A percentile compares a stretch with the other conserved stretches of the same genome.
phyloP scores from a whole-genome alignment of 2,329 filamentous ascomycete species.

The Diplodia mutila region DNA sequence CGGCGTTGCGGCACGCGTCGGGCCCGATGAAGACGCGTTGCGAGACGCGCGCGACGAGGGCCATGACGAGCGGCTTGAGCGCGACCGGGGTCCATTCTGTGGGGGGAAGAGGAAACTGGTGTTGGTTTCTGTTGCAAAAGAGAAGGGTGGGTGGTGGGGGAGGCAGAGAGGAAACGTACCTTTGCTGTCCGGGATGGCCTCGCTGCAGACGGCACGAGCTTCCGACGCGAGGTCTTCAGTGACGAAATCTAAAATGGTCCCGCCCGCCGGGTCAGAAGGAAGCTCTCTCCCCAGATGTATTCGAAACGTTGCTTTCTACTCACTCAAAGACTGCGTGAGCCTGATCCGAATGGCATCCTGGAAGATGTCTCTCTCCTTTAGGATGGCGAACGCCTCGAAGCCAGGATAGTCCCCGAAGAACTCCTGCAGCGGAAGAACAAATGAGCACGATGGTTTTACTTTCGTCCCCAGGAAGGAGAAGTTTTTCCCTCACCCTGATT shows the following conservation, averaged over 20 bases:
- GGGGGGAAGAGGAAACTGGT: too few species aligned
- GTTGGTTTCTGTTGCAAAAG: too few species aligned
- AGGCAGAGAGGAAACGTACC: background rate
- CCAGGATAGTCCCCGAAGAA: slow-evolving; percentile 15
- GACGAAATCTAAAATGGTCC: background rate
- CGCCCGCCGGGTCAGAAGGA: background rate
- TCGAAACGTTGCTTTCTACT: background rate
- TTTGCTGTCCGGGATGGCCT: background rate
- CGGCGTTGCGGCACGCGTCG: slow-evolving; percentile 41
- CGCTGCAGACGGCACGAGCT: background rate
- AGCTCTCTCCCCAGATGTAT: too few species aligned
- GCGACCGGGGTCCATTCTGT: slow-evolving; percentile 26
- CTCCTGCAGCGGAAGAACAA: background rate
- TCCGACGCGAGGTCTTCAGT: background rate
- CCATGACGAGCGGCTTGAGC: slow-evolving; percentile 41
- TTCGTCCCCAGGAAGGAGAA: too few species aligned
- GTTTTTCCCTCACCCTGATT: background rate
- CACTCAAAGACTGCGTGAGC: slow-evolving; percentile 12
- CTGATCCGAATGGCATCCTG: slow-evolving; percentile 3
- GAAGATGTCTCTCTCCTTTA: background rate
- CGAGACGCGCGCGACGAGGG: slow-evolving; percentile 58
- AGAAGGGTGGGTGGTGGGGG: background rate
- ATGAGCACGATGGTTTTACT: background rate
- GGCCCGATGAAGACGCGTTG: slow-evolving; percentile 52
- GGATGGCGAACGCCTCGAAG: background rate